Percentiles rank a stretch among this genome's conserved stretches.
phyloP scores from a whole-genome alignment of 805 yeast genomes.

The Candida namnaoensis region DNA sequence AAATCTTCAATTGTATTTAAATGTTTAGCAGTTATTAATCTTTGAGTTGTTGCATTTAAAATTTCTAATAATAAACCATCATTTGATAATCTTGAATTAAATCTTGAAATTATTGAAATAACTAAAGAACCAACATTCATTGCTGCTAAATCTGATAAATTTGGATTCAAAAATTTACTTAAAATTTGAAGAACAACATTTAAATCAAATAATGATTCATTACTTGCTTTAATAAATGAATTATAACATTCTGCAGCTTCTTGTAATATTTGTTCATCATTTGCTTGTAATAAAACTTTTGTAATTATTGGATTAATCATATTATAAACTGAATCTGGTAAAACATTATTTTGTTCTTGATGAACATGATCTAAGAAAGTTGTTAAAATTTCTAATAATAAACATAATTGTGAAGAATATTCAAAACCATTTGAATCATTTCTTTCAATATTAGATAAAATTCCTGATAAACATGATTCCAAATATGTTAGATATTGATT shows the following conservation, averaged over 20 bases:
- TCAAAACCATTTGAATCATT: slow-evolving; percentile 21
- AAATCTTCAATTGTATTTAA: slow-evolving; percentile 71
- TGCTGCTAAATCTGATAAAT: slow-evolving; percentile 73
- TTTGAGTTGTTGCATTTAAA: slow-evolving; percentile 61
- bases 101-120: slow-evolving; percentile 47
- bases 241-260: slow-evolving; percentile 68
- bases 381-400: slow-evolving; percentile 47
- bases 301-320: slow-evolving; percentile 33
- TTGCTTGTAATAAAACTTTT: slow-evolving; percentile 26
- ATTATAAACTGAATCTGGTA: slow-evolving; percentile 32
- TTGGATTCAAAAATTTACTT: slow-evolving; percentile 62
- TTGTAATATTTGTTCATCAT: slow-evolving; percentile 76
- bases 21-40: slow-evolving; percentile 60
- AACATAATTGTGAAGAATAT: slow-evolving; percentile 51
- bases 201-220: slow-evolving; percentile 13
- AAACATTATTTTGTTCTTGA: slow-evolving; percentile 3
- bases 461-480: slow-evolving; percentile 42
- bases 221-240: slow-evolving; percentile 38
- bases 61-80: slow-evolving; percentile 36
- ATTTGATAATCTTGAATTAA: slow-evolving; percentile 28
- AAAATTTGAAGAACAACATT: slow-evolving; percentile 48
- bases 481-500: slow-evolving; percentile 38
- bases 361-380: slow-evolving; percentile 40
- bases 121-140: slow-evolving; percentile 64
- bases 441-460: slow-evolving; percentile 29